These are phyloP conservation scores for Sclerotinia subarctica DNA, from an alignment of 2,329 filamentous ascomycete genomes.

Conservation along the genomic window DNA sequence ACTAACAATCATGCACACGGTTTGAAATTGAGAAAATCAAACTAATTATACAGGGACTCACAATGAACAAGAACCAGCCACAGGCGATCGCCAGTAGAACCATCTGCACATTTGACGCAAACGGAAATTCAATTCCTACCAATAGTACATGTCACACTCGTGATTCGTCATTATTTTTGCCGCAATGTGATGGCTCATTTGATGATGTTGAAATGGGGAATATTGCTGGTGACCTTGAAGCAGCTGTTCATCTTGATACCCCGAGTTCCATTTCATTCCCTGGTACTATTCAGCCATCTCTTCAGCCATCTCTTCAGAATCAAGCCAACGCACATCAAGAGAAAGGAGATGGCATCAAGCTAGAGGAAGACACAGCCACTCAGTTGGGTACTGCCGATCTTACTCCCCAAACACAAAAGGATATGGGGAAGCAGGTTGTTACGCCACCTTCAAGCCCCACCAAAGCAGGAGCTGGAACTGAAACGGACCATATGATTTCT, in stretches of 20 bases:
- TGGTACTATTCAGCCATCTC: too few species aligned
- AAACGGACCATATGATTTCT: neutral
- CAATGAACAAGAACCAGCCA: neutral
- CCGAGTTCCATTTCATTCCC: fast-evolving
- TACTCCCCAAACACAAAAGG: neutral
- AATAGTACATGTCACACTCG: neutral
- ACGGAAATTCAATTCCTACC: neutral
- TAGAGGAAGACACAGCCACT: neutral
- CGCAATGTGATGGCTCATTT: neutral
- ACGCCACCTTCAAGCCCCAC: neutral
- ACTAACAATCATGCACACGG: neutral
- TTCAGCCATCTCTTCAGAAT: neutral
- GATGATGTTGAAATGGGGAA: neutral
- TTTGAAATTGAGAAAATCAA: neutral
- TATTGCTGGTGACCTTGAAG: neutral
- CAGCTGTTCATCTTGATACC: neutral
- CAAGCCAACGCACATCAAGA: neutral
- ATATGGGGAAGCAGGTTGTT: neutral
- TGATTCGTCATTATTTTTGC: neutral
- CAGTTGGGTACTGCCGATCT: neutral
- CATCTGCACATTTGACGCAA: too few species aligned
- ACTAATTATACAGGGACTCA: conserved; percentile 2
- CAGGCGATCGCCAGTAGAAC: neutral
- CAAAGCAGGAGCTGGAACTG: neutral
- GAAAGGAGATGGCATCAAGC: neutral